These are phyloP conservation scores for Apostasia ramifera DNA, from an alignment of 106 monocot genomes.

Conservation along the genomic window DNA sequence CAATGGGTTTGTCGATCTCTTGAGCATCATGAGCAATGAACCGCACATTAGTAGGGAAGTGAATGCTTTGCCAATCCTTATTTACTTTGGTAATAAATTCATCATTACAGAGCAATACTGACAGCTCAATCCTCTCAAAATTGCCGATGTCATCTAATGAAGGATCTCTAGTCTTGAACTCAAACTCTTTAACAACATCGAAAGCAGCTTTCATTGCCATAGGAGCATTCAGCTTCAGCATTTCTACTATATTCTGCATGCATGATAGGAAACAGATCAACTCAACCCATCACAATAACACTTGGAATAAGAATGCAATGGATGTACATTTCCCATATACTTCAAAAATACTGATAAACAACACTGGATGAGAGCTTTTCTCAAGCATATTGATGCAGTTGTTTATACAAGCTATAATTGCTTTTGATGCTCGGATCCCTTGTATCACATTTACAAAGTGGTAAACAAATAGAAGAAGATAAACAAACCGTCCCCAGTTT, in stretches of 20 bases:
- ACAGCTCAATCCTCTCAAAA: conserved; percentile 43
- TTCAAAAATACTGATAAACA: neutral
- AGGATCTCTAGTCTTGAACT: conserved; percentile 33
- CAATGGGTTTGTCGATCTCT: conserved; percentile 36
- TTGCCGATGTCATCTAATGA: conserved; percentile 25
- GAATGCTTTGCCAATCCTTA: conserved; percentile 53
- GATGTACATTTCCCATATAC: neutral
- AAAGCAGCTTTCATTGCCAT: conserved; percentile 56
- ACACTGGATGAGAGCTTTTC: no score
- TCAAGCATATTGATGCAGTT: no score
- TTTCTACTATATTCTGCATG: conserved; percentile 43
- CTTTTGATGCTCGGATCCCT: no score
- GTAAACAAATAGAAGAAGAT: no score
- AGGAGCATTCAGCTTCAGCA: conserved; percentile 41
- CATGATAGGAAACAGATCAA: neutral
- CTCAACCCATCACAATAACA: neutral
- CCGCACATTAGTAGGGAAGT: conserved; percentile 43
- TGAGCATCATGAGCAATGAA: conserved; percentile 42
- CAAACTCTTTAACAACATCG: conserved; percentile 31
- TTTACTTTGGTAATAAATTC: conserved; percentile 37
- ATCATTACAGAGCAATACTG: conserved; percentile 47
- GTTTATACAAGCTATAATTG: no score
- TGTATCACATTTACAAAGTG: no score
- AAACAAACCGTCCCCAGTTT: no score
- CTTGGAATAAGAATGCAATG: neutral